Conservation (phyloP, 139 green algal species). For the Chlorella sp. region DNA sequence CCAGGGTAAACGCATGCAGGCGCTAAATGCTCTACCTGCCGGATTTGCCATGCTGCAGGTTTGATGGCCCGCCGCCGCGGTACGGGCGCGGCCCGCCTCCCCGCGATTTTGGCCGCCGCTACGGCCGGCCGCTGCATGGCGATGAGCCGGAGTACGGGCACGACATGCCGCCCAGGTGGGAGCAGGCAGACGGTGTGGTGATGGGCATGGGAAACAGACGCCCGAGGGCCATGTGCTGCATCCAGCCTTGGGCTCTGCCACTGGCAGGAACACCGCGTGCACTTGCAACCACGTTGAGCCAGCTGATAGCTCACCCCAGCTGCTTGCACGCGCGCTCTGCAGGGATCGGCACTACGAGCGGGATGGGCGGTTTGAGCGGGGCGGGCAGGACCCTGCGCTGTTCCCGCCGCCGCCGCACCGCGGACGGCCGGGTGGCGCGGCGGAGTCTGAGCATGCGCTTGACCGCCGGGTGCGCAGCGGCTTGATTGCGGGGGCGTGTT, state of each 20-base stretch:
- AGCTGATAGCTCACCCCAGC: no score
- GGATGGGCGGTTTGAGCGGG: neutral
- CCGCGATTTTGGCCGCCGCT: neutral
- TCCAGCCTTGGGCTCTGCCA: neutral
- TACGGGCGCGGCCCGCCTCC: neutral
- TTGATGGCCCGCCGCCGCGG: neutral
- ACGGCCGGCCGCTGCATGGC: neutral
- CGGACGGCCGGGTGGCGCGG: neutral
- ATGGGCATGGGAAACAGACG: no score
- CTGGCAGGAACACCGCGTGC: neutral
- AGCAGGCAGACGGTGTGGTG: neutral
- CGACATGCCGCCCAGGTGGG: neutral
- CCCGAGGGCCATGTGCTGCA: no score
- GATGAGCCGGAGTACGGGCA: neutral
- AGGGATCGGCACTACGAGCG: neutral
- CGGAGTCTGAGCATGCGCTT: neutral
- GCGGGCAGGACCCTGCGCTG: slow-evolving; percentile 1
- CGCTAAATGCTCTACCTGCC: no score
- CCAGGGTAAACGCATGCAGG: no score
- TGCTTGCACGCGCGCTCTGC: neutral
- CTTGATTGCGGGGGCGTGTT: neutral
- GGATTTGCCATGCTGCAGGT: neutral
- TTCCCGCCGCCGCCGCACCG: slow-evolving; percentile 13
- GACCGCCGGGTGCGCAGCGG: neutral
- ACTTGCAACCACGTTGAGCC: neutral